phyloP scores from a whole-genome alignment of 2,329 filamentous ascomycete species.

The Talaromyces sp. region DNA sequence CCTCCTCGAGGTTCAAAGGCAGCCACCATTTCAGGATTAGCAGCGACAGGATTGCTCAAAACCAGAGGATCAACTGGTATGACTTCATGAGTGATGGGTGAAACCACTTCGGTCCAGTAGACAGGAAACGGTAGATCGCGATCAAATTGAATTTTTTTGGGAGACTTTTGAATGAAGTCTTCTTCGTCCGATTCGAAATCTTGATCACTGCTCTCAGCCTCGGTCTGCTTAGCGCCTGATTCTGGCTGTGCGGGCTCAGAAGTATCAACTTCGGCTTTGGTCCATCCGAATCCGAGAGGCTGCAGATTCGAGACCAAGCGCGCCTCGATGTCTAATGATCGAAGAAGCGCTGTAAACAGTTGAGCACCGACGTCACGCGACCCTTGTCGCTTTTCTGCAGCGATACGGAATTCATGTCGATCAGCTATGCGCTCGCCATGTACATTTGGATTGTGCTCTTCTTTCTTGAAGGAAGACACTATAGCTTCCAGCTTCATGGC shows the following conservation, averaged over 20 bases:
- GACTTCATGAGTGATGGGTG: slow-evolving; percentile 73
- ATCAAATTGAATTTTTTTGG: slow-evolving; percentile 55
- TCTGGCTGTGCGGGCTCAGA: slow-evolving; percentile 27
- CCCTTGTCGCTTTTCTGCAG: slow-evolving; percentile 68
- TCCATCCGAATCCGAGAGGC: slow-evolving; percentile 86
- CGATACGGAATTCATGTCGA: slow-evolving; percentile 64
- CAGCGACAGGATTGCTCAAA: slow-evolving; percentile 63
- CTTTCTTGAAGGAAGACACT: slow-evolving; percentile 65
- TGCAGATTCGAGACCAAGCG: slow-evolving; percentile 83
- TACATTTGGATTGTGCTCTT: slow-evolving; percentile 57
- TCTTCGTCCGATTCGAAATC: slow-evolving; percentile 17
- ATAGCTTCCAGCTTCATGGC: slow-evolving; percentile 72
- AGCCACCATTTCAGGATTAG: slow-evolving; percentile 67
- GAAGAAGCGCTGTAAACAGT: slow-evolving; percentile 79
- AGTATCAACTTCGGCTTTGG: slow-evolving; percentile 75
- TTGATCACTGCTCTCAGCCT: slow-evolving; percentile 16
- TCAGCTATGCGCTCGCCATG: slow-evolving; percentile 75
- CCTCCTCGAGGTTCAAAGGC: slow-evolving; percentile 78
- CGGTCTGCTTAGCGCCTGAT: slow-evolving; percentile 19
- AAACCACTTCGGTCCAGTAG: slow-evolving; percentile 91
- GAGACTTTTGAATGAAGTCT: slow-evolving; percentile 17
- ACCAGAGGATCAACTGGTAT: slow-evolving; percentile 75
- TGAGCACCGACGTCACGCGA: slow-evolving; percentile 86
- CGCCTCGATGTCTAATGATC: slow-evolving; percentile 76
- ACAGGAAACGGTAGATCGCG: slow-evolving; percentile 76